These are phyloP conservation scores for Botrytis tulipae DNA, from an alignment of 2,329 filamentous ascomycete genomes.

Conservation along the genomic window DNA sequence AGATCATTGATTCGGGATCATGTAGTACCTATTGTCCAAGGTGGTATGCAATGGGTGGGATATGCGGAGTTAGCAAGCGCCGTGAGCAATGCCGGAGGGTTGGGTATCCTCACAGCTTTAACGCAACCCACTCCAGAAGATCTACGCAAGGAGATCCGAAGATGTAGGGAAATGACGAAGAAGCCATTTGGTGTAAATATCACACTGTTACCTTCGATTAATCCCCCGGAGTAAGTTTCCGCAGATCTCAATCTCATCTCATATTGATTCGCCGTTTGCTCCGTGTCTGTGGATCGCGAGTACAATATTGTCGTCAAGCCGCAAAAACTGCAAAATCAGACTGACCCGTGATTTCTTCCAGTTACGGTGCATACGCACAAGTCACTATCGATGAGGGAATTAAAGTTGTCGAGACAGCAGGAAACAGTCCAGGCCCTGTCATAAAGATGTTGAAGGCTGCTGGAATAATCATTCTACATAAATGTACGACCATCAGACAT, in stretches of 20 bases:
- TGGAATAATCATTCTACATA: conserved; percentile 81
- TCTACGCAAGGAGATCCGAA: conserved; percentile 88
- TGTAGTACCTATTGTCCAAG: conserved; percentile 76
- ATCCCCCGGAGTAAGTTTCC: conserved; percentile 66
- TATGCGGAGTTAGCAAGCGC: conserved; percentile 76
- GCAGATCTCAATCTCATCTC: conserved; percentile 5
- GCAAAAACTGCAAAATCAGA: neutral
- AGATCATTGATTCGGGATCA: neutral
- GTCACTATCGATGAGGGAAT: conserved; percentile 92
- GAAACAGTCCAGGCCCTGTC: conserved; percentile 85
- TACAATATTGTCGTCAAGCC: conserved; percentile 3
- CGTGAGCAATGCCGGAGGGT: conserved; percentile 77
- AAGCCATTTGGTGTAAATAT: conserved; percentile 91
- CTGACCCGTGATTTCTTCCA: conserved; percentile 4
- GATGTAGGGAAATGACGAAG: conserved; percentile 75
- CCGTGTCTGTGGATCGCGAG: neutral
- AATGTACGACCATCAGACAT: conserved; percentile 95
- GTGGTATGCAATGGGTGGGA: conserved; percentile 84
- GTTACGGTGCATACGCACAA: conserved; percentile 83
- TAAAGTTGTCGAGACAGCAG: conserved; percentile 87
- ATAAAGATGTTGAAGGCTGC: conserved; percentile 84
- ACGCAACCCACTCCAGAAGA: conserved; percentile 91
- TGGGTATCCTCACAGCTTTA: conserved; percentile 81
- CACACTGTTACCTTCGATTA: conserved; percentile 84
- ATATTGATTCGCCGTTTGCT: conserved; percentile 17